These are phyloP conservation scores for Trichoderma parareesei DNA, from an alignment of 495 filamentous ascomycete species.

Conservation along the genomic window DNA sequence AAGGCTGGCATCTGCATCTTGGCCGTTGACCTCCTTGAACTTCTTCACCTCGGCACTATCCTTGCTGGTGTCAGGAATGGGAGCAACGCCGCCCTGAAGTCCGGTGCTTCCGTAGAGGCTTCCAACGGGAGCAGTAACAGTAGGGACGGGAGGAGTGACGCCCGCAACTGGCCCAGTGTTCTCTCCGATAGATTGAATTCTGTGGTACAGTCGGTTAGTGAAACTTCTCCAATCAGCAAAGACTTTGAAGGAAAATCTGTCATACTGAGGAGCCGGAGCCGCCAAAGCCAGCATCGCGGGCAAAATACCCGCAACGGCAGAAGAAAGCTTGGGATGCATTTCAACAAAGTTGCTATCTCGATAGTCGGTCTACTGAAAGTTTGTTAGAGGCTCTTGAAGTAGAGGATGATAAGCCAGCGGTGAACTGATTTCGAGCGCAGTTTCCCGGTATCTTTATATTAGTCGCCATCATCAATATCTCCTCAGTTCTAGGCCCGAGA, in stretches of 20 bases:
- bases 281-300: background rate
- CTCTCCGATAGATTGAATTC: slow-evolving; percentile 17
- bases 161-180: slow-evolving; percentile 29
- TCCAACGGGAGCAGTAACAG: slow-evolving; percentile 22
- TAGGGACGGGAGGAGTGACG: slow-evolving; percentile 27
- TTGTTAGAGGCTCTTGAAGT: background rate
- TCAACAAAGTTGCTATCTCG: background rate
- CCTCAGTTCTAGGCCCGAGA: background rate
- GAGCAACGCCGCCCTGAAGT: slow-evolving; percentile 29
- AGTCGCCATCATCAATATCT: background rate
- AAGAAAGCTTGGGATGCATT: slow-evolving; percentile 2
- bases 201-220: background rate
- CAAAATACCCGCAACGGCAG: background rate
- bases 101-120: slow-evolving; percentile 28
- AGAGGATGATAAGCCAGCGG: background rate
- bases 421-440: background rate
- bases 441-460: background rate
- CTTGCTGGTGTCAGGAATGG: slow-evolving; percentile 24
- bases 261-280: slow-evolving; percentile 7
- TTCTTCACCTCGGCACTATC: slow-evolving; percentile 28
- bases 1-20: slow-evolving; percentile 47
- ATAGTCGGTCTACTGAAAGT: background rate
- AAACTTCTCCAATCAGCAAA: background rate
- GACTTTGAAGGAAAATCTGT: background rate
- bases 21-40: slow-evolving; percentile 35